A percentile compares a stretch with the other conserved stretches of the same genome.
Conservation (phyloP, 306 rosid species). For the Ammopiptanthus mongolicus region DNA sequence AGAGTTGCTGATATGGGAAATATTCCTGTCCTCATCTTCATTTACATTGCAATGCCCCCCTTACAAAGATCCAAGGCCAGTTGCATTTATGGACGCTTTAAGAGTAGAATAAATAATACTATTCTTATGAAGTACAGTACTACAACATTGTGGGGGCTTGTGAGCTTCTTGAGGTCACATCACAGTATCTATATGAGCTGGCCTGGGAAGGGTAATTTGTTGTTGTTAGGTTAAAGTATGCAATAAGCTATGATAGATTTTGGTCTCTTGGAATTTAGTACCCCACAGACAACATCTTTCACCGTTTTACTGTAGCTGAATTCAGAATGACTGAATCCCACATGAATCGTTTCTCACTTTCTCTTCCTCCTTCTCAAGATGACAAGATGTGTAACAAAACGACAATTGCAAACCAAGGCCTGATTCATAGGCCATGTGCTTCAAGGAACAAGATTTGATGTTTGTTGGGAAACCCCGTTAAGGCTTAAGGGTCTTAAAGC, state of each 20-base stretch:
- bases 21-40: constrained; percentile 10
- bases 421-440: constrained; percentile 11
- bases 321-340: not conserved
- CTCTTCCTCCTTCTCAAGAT: not conserved
- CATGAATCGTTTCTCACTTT: not conserved
- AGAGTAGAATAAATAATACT: constrained; percentile 18
- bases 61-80: constrained; percentile 17
- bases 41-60: constrained; percentile 4
- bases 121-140: constrained; percentile 17
- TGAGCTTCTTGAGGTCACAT: constrained; percentile 35
- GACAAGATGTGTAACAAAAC: constrained; percentile 6
- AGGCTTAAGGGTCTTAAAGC: too few species aligned
- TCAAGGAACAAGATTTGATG: constrained; percentile 6
- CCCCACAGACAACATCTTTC: constrained; percentile 22
- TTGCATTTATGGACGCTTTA: constrained; percentile 2
- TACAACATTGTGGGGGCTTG: constrained; percentile 33
- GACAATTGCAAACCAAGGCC: constrained; percentile 23
- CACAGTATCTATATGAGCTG: constrained; percentile 34
- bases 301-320: constrained; percentile 28
- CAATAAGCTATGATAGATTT: constrained; percentile 23
- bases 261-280: constrained; percentile 30
- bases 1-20: constrained; percentile 16
- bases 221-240: constrained; percentile 21
- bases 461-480: too few species aligned
- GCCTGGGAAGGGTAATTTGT: constrained; percentile 25